Evolutionary conservation across 306 rosid species (phyloP).

Genomic region (Prunus davidiana): DNA sequence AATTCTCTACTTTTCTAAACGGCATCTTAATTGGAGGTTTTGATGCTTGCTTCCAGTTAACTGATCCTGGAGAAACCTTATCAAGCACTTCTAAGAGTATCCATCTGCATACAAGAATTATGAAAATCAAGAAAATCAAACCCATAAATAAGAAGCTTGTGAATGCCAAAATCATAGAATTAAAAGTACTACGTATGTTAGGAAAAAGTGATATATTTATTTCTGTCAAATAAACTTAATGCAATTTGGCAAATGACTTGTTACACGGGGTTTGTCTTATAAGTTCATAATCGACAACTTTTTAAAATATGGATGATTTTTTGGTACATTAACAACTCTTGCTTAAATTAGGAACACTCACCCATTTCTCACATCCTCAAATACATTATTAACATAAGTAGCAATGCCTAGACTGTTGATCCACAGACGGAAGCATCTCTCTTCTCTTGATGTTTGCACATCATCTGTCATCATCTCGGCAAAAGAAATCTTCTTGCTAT

Average conservation of each 20-base stretch:
- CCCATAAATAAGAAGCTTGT: conserved; percentile 10
- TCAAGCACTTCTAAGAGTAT: conserved; percentile 87
- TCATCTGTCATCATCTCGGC: conserved; percentile 98
- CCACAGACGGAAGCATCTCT: conserved; percentile 94
- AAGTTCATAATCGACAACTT: background rate
- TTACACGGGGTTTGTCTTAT: background rate
- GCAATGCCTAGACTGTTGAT: conserved; percentile 89
- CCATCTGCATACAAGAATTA: conserved; percentile 55
- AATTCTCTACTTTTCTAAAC: conserved; percentile 90
- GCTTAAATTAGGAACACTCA: conserved; percentile 29
- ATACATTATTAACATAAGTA: conserved; percentile 65
- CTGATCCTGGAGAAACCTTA: conserved; percentile 80
- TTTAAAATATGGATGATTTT: background rate
- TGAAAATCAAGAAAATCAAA: conserved; percentile 15
- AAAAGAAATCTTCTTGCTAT: conserved; percentile 67
- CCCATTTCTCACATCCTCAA: conserved; percentile 98
- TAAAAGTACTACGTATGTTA: background rate
- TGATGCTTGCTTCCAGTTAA: conserved; percentile 91
- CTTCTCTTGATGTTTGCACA: conserved; percentile 88
- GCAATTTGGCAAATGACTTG: background rate
- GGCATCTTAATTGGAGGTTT: conserved; percentile 98
- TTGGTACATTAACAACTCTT: conserved; percentile 7
- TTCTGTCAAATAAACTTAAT: background rate
- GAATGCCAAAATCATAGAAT: background rate
- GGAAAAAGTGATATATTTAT: background rate